Base-by-base conservation (phyloP, 73 alveolate species). In the Paramecium bursaria region DNA sequence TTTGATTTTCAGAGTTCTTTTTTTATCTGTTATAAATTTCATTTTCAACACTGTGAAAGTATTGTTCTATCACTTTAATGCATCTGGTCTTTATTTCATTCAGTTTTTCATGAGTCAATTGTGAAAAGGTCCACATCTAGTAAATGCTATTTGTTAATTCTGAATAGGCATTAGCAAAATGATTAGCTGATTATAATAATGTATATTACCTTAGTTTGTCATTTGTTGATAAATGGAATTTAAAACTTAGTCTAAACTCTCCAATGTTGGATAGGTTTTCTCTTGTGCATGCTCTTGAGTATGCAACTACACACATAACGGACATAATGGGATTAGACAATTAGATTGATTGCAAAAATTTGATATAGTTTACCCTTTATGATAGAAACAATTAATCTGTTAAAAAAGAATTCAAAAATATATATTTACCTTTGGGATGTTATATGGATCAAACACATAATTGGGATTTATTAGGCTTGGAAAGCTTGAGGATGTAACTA, bases 281-380 rank as follows among this genome's bases (percentile, higher is more conserved):
- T 31, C 49, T 42, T 67, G 48, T 31, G 82, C 19, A 67, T 67
- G 82, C 21, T 67, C 82, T 11, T 67, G 19, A 14, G 35, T 47
- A 67, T 67, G 82, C 11, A 25, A 42, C 44, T 67, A 25, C 22
- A 67, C 82, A 67, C 82, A 67, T 33, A 25, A 53, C 21, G 82
- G 82, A 4, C 82, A 67, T 67, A 67, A 67, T 33, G 82, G 82
- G 19, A 67, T 25, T 42, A 44, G 21, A 4, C 82, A 67, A 39
- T 33, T 23, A 11, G 26, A 3, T 1, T 39, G 21, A 25, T 42
- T 1, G 13, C 82, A 67, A 67, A 67, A 67, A 13, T 67, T 67
- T 5, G 82, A 39, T 7, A 67, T 42, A 11, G 82, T 67, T 42
- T 67, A 47, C 17, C 82, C 82, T 31, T 5, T 2, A 67, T 67